Evolutionary conservation across 2,329 filamentous ascomycete genomes (phyloP), one percentile per base, ranked within the genome.

Genomic region (Aspergillus fumigatus): DNA sequence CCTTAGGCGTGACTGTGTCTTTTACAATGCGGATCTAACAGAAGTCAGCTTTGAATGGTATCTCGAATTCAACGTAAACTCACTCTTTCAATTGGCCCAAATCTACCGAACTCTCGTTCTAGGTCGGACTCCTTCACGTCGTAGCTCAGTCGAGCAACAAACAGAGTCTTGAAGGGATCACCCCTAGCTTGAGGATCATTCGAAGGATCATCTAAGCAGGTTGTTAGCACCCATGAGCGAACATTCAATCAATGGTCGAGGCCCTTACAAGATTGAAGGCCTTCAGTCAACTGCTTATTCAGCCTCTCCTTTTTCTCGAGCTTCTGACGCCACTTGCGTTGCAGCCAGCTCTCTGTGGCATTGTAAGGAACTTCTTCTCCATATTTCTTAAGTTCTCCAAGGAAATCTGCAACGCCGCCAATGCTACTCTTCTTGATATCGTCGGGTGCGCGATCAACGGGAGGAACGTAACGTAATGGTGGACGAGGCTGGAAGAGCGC

Each of bases 401-500:
- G 80, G 68, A 84, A 97, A 50, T 85, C 82, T 23, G 86, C 90
- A 57, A 97, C 73, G 52, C 91, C 90, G 23, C 80, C 79, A 62
- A 97, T 85, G 53, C 83, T 78, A 59, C 87, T 84, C 19, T 90
- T 95, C 72, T 82, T 86, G 67, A 90, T 88, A 64, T 92, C 84
- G 75, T 94, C 90, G 10, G 92, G 88, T 60, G 92, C 85, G 73
- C 89, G 82, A 76, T 97, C 93, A 66, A 83, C 81, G 6, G 92
- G 90, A 59, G 89, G 88, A 59, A 96, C 86, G 83, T 90, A 97
- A 75, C 92, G 89, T 72, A 97, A 80, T 58, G 93, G 89, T 66
- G 94, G 94, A 58, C 94, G 90, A 72, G 94, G 90, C 77, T 93
- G 90, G 79, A 99, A 99, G 65, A 97, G 90, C 76, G 90, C 89